Percentiles rank a stretch among this genome's conserved stretches.
phyloP scores from a whole-genome alignment of 208 protist genomes.

The Crithidia brevicula region DNA sequence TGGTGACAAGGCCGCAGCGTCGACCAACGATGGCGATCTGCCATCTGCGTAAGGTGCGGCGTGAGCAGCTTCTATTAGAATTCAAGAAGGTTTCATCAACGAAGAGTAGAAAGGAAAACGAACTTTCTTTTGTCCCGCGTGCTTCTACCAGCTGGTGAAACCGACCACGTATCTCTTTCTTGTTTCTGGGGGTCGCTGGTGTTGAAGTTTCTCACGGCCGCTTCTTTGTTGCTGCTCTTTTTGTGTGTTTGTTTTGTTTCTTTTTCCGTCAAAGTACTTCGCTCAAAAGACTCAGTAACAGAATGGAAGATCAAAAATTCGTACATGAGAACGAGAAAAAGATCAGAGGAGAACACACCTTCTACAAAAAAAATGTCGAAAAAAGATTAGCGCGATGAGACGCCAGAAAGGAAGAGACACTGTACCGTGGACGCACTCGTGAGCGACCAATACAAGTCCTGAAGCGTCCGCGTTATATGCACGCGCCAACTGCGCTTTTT shows the following conservation, averaged over 20 bases:
- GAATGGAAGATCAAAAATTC: too few species aligned
- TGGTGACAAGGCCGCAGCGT: conserved; percentile 10
- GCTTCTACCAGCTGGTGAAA: too few species aligned
- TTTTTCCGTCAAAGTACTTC: conserved; percentile 11
- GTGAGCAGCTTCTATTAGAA: too few species aligned
- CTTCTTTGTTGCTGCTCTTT: neutral
- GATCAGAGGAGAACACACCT: conserved; percentile 1
- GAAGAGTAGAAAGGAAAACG: neutral
- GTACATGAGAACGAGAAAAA: neutral
- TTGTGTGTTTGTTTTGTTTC: conserved; percentile 8
- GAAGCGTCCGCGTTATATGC: conserved; percentile 4
- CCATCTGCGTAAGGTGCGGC: neutral
- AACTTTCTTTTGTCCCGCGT: too few species aligned
- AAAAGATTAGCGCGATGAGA: too few species aligned
- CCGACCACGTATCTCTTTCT: too few species aligned
- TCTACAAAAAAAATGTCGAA: too few species aligned
- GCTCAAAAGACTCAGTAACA: too few species aligned
- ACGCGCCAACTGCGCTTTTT: neutral
- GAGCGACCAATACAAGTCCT: neutral
- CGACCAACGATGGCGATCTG: neutral
- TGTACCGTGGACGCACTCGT: neutral
- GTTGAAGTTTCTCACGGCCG: too few species aligned
- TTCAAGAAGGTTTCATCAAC: neutral
- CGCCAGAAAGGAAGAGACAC: neutral
- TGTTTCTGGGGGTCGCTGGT: neutral